Evolutionary conservation across 805 yeast genomes (phyloP).

Genomic region (Danielia reshetovae): DNA sequence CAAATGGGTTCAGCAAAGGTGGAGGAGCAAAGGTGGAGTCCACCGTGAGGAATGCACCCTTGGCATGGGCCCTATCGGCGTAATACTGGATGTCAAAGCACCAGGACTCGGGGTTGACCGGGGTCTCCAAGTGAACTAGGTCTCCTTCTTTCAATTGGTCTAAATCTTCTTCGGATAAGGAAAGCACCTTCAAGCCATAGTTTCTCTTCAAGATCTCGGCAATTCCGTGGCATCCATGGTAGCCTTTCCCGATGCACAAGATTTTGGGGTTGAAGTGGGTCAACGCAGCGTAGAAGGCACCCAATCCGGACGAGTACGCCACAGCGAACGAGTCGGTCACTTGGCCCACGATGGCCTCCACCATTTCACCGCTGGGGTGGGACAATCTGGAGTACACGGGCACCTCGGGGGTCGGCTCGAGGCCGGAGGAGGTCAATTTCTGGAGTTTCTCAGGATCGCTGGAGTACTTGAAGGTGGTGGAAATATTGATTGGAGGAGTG

Average conservation of each 20-base stretch:
- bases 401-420: slow-evolving; percentile 9
- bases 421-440: slow-evolving; percentile 26
- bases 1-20: slow-evolving; percentile 77
- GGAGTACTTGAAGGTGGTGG: slow-evolving; percentile 74
- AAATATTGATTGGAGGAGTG: slow-evolving; percentile 75
- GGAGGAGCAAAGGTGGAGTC: slow-evolving; percentile 90
- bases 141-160: slow-evolving; percentile 64
- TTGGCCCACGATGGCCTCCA: slow-evolving; percentile 60
- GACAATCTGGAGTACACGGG: slow-evolving; percentile 61
- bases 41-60: slow-evolving; percentile 68
- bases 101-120: slow-evolving; percentile 79
- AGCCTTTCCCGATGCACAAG: slow-evolving; percentile 73
- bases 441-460: slow-evolving; percentile 53
- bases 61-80: slow-evolving; percentile 68
- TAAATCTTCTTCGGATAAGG: slow-evolving; percentile 26
- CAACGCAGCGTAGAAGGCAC: slow-evolving; percentile 76
- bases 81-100: slow-evolving; percentile 58
- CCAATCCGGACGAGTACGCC: slow-evolving; percentile 71
- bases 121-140: slow-evolving; percentile 79
- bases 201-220: slow-evolving; percentile 59
- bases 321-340: slow-evolving; percentile 64
- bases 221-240: slow-evolving; percentile 81
- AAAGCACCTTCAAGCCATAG: slow-evolving; percentile 48
- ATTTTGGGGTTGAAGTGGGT: slow-evolving; percentile 68
- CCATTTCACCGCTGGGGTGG: slow-evolving; percentile 68